A percentile compares a stretch with the other conserved stretches of the same genome.
Conservation (phyloP, 2,329 filamentous ascomycete species). For the Ophiostoma angusticollis region DNA sequence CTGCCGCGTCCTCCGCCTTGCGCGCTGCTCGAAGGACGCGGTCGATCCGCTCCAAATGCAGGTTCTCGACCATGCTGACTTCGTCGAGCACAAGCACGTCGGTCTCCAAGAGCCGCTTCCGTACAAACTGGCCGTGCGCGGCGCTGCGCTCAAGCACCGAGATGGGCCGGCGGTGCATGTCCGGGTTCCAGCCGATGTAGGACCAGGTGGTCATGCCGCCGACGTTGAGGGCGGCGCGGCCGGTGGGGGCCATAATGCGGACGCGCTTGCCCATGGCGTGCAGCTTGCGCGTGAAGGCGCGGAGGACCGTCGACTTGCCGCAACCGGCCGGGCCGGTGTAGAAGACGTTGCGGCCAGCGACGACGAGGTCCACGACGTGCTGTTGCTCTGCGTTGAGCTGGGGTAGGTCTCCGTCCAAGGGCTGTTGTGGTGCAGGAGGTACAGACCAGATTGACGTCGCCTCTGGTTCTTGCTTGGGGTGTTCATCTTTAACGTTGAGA, state of each 20-base stretch:
- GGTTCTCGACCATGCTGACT: conserved; percentile 50
- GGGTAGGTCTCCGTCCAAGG: conserved; percentile 9
- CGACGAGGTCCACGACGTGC: conserved; percentile 36
- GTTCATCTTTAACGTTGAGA: no score
- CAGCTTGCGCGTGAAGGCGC: conserved; percentile 31
- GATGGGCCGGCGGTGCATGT: conserved; percentile 29
- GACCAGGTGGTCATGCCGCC: conserved; percentile 42
- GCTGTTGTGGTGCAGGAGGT: no score
- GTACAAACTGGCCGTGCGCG: conserved; percentile 11
- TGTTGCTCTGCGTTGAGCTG: conserved; percentile 34
- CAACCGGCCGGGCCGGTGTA: conserved; percentile 51
- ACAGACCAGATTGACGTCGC: no score
- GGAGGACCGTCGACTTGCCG: conserved; percentile 44
- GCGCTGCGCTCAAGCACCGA: conserved; percentile 17
- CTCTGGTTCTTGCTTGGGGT: no score
- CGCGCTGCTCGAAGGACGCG: conserved; percentile 29
- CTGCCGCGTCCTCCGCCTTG: no score
- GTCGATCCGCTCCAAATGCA: conserved; percentile 39
- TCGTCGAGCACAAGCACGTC: conserved; percentile 53
- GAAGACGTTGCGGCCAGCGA: conserved; percentile 43
- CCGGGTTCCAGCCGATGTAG: conserved; percentile 43
- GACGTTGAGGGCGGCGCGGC: conserved; percentile 43
- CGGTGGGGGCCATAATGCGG: conserved; percentile 45
- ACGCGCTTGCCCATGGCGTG: conserved; percentile 25
- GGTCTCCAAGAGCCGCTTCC: conserved; percentile 26